Base-by-base conservation (phyloP, 2,329 filamentous ascomycete genomes). In the Penicillium verrucosum region DNA sequence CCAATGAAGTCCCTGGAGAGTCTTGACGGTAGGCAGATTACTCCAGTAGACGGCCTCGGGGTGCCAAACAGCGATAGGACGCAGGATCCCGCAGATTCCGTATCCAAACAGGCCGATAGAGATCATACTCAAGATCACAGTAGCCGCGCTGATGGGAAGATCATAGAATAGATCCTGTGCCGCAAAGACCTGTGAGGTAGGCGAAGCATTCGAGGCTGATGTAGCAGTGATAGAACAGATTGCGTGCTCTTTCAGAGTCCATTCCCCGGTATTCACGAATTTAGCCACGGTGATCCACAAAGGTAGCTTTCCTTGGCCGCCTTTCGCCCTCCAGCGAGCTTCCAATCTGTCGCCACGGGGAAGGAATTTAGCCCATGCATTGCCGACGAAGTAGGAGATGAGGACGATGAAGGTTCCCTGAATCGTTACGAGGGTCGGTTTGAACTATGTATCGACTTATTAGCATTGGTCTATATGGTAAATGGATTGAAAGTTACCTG, bases 61-160 rank as follows among this genome's bases (percentile, higher is more conserved):
- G 50, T 82, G 81, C 75, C 80, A 84, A 11, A 85, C 81, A 1
- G 77, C 75, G 37, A 84, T 75, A 0, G 82, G 81, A 0, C 82
- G 80, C 63, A 84, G 67, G 2, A 84, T 44, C 8, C 82, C 82
- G 42, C 76, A 79, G 3, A 85, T 66, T 2, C 81, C 82, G 40
- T 83, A 85, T 1, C 82, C 82, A 51, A 83, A 84, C 2, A 84
- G 65, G 0, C 80, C 80, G 40, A 84, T 83, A 0, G 81, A 84
- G 50, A 84, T 79, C 14, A 76, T 77, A 25, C 70, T 75, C 54
- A 83, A 58, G 7, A 84, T 72, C 0, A 82, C 77, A 0, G 82
- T 83, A 0, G 71, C 65, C 0, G 78, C 65, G 29, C 68, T 78
- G 34, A 82, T 40, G 0, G 78, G 75, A 51, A 82, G 61, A 58